Base-by-base conservation (phyloP, 495 filamentous ascomycete genomes). In the Acidomyces sp. region DNA sequence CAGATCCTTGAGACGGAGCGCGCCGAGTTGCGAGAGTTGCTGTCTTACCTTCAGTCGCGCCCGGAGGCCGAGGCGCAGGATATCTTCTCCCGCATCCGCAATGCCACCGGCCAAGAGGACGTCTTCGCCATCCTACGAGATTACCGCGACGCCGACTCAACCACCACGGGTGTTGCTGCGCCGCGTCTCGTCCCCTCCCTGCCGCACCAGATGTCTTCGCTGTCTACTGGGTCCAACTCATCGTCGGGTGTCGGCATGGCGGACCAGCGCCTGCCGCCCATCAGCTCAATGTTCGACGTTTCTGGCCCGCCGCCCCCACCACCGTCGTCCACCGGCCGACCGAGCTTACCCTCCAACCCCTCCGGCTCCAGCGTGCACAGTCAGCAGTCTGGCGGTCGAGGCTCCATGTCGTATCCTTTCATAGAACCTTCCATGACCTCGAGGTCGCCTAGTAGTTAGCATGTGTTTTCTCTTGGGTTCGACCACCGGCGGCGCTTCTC, bases 11-110 rank as follows among this genome's bases (percentile, higher is more conserved):
- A 51, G 17, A 34, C 41, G 13, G 43, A 46, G 10, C 30, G 37
- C 4, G 24, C 38, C 24, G 42, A 51, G 18, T 4, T 42, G 2
- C 37, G 36, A 18, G 48, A 51, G 21, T 34, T 51, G 25, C 24
- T 51, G 5, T 1, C 6, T 15, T 41, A 38, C 42, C 4, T 51
- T 4, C 42, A 42, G 24, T 19, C 19, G 0, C 18, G 27, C 16
- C 31, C 36, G 21, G 42, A 45, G 31, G 31, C 22, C 4, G 48
- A 45, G 28, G 48, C 48, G 1, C 29, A 39, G 18, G 36, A 37
- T 2, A 37, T 51, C 39, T 51, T 46, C 27, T 31, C 38, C 3
- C 48, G 37, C 6, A 41, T 51, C 6, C 48, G 48, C 7, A 37
- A 15, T 15, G 34, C 24, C 4, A 35, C 26, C 2, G 42, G 42